Conservation (phyloP, 1,284 basidiomycete genomes). For the Ganoderma resinaceum region DNA sequence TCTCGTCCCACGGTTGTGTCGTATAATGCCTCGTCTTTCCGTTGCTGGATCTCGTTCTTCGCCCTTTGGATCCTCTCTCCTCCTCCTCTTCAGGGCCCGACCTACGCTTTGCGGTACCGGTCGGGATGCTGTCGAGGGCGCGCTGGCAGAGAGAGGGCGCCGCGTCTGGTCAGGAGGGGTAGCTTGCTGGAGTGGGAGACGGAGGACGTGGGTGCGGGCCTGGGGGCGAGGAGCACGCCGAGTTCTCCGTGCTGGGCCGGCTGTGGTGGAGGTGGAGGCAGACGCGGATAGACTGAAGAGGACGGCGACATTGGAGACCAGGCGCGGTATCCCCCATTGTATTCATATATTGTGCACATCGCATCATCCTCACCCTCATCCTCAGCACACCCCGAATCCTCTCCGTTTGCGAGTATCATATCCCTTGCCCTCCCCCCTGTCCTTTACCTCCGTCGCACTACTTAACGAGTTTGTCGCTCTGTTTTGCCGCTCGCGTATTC, state of each 20-base stretch:
- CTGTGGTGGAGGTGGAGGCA: background rate
- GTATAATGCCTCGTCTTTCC: constrained; percentile 39
- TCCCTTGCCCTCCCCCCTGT: constrained; percentile 2
- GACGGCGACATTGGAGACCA: constrained; percentile 21
- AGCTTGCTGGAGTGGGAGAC: constrained; percentile 1
- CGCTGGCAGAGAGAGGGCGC: constrained; percentile 75
- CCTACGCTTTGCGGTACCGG: constrained; percentile 24
- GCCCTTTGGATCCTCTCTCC: constrained; percentile 62
- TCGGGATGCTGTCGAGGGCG: constrained; percentile 53
- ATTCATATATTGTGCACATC: constrained; percentile 23
- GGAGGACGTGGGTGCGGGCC: background rate
- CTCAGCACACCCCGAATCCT: background rate
- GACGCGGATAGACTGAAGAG: constrained; percentile 12
- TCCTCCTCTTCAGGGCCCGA: constrained; percentile 53
- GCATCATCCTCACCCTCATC: background rate
- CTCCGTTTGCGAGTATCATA: constrained; percentile 1
- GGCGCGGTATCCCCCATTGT: constrained; percentile 29
- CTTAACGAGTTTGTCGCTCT: constrained; percentile 1
- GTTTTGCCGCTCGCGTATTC: constrained; percentile 12
- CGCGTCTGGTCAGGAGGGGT: constrained; percentile 49
- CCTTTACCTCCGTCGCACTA: constrained; percentile 3
- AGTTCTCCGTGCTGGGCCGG: constrained; percentile 9
- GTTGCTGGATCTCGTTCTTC: constrained; percentile 30
- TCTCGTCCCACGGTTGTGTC: constrained; percentile 32
- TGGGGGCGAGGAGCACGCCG: constrained; percentile 14